Evolutionary conservation across 2,329 filamentous ascomycete species (phyloP), one percentile per base, ranked within the genome.

Genomic region (Aaosphaeria arxii): DNA sequence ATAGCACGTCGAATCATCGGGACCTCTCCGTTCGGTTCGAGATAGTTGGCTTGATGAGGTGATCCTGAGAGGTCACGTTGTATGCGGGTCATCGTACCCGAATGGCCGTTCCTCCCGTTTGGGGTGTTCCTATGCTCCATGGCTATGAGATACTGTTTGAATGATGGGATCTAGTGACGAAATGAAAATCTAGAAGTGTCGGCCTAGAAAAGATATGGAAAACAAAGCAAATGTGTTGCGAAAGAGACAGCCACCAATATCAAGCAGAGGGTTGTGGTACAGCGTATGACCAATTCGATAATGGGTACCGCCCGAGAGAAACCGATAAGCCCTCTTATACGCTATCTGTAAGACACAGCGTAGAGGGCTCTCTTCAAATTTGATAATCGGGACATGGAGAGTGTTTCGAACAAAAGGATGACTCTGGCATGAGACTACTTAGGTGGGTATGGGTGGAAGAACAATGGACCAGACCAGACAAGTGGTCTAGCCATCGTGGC

Each of bases 61-160:
- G 63, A 64, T n/a, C 48, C 51, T 5, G 60, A 65, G 3, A 70
- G 51, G 46, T 72, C 69, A 51, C 56, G 59, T 30, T 66, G 59
- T 39, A 71, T 61, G 29, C 69, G 67, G 11, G 56, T 65, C 42
- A 64, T 55, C 17, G 44, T 55, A 30, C 54, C 50, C 7, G 52
- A 44, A 4, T 45, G 43, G 28, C 45, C 48, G 48, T 58, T 65
- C 35, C 55, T 53, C 40, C 54, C 57, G 11, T 58, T 49, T 30
- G 51, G 62, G 61, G 66, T 57, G 62, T 61, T 57, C 39, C 58
- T 59, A 13, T 51, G 56, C 39, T 61, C 64, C 51, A 59, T 60
- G 40, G 17, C 17, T 24, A 24, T 24, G 17, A 24, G 17, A 24
- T 24, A 24, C 17, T 3, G 32, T 47, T 36, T 36, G 33, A 36